Evolutionary conservation across 2,329 filamentous ascomycete species (phyloP).

Genomic region (Pyricularia pennisetigena): DNA sequence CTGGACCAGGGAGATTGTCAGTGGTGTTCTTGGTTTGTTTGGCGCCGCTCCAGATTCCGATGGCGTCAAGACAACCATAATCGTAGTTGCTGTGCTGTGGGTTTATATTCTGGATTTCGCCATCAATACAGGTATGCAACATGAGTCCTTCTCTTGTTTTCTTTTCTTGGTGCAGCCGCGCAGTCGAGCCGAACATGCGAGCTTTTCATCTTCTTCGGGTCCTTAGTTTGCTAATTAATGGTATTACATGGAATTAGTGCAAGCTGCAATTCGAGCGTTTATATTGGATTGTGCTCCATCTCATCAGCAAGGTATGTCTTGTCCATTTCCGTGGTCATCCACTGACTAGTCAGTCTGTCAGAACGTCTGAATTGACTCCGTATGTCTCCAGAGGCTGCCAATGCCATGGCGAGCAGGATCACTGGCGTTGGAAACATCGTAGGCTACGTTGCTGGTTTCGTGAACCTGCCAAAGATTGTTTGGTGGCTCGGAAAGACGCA

Average conservation of each 20-base stretch:
- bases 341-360: background rate
- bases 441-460: conserved; percentile 79
- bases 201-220: background rate
- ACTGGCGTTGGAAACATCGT: conserved; percentile 84
- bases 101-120: conserved; percentile 90
- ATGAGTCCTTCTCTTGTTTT: background rate
- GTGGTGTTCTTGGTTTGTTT: conserved; percentile 57
- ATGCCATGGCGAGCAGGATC: conserved; percentile 85
- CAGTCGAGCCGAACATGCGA: background rate
- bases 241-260: conserved; percentile 42
- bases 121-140: conserved; percentile 69
- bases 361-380: background rate
- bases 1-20: conserved; percentile 66
- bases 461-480: conserved; percentile 63
- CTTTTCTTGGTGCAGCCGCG: background rate
- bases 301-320: conserved; percentile 61
- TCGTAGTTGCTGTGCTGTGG: conserved; percentile 72
- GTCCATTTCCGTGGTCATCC: background rate
- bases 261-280: conserved; percentile 84
- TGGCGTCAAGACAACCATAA: conserved; percentile 55
- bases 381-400: conserved; percentile 58
- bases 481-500: conserved; percentile 80
- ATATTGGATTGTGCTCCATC: conserved; percentile 88
- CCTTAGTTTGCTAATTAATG: background rate
- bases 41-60: conserved; percentile 57